Conservation (phyloP, 768 basidiomycete genomes). For the Serendipita sp. region DNA sequence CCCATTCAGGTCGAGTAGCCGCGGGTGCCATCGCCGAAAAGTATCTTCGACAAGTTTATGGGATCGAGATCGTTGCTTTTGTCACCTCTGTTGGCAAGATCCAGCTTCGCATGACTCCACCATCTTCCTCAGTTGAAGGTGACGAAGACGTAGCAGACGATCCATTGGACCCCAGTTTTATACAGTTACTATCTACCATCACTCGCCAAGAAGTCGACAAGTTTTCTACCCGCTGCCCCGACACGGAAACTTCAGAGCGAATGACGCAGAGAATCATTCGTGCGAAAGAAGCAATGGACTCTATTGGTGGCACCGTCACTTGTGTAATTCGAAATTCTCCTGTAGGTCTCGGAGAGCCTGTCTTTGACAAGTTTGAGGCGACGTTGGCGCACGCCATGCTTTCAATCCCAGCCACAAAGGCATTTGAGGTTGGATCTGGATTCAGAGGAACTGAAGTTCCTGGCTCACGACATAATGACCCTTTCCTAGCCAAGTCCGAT, state of each 20-base stretch:
- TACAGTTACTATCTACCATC: constrained; percentile 57
- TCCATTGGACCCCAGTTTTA: constrained; percentile 67
- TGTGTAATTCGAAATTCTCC: constrained; percentile 89
- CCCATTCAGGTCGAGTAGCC: constrained; percentile 65
- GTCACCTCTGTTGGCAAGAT: constrained; percentile 94
- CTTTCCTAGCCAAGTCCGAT: constrained; percentile 47
- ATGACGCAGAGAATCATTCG: constrained; percentile 94
- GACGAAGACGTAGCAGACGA: constrained; percentile 54
- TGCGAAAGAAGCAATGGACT: constrained; percentile 80
- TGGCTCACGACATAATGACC: constrained; percentile 86
- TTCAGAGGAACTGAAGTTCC: constrained; percentile 90
- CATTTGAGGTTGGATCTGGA: constrained; percentile 93
- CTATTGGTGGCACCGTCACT: constrained; percentile 95
- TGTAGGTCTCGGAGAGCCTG: constrained; percentile 86
- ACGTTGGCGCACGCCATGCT: constrained; percentile 94
- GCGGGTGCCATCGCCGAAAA: constrained; percentile 97
- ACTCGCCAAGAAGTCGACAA: constrained; percentile 81
- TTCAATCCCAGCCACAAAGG: constrained; percentile 96
- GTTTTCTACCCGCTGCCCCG: constrained; percentile 77
- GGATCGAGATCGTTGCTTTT: constrained; percentile 92
- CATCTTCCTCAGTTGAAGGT: constrained; percentile 34
- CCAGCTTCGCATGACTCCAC: constrained; percentile 31
- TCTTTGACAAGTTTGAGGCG: constrained; percentile 97
- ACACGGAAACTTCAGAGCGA: constrained; percentile 68
- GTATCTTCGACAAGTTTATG: constrained; percentile 73